Evolutionary conservation across 1,284 basidiomycete species (phyloP), one percentile per base, ranked within the genome.

Genomic region (Sporisorium graminicola): DNA sequence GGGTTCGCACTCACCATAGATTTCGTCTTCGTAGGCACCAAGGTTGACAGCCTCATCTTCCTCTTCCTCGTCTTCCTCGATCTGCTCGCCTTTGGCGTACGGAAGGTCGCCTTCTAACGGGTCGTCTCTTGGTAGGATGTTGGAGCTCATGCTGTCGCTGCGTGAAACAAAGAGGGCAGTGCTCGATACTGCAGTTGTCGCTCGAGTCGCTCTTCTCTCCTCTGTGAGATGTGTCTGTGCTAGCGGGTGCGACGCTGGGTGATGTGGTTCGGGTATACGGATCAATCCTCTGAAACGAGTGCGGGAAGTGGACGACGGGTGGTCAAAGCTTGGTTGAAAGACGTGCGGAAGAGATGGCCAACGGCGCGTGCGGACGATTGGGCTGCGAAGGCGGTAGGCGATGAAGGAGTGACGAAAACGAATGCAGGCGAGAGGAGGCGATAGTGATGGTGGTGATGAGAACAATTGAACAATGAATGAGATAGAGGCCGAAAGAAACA

Each of bases 11-110:
- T 27, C 54, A 73, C 74, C 74, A 55, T 77, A 77, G 35, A 76
- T 72, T 55, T 77, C 74, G 35, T 79, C 74, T 59, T 73, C 71
- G 35, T 71, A 69, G 7, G 61, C 62, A 33, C 68, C 68, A n/a
- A 78, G 16, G 13, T 63, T 49, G 27, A 67, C 60, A 26, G 78
- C 78, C 42, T 74, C 72, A 3, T 78, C 78, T 43, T 80, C 78
- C 46, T 79, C 77, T 16, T 79, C 77, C 44, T 74, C 74, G 35
- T 80, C 78, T 44, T 74, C 78, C 37, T 71, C 75, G 57, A 72
- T 72, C 42, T 65, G 69, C 10, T 79, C 66, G 5, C 44, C 58
- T 46, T 71, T 52, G 47, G 49, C 69, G 35, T 72, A 72, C 9
- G 59, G 40, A 2, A 65, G 47, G 42, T 65, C 65, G 31, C 33